phyloP scores from a whole-genome alignment of 495 filamentous ascomycete species.

The Podospora tetraspora region DNA sequence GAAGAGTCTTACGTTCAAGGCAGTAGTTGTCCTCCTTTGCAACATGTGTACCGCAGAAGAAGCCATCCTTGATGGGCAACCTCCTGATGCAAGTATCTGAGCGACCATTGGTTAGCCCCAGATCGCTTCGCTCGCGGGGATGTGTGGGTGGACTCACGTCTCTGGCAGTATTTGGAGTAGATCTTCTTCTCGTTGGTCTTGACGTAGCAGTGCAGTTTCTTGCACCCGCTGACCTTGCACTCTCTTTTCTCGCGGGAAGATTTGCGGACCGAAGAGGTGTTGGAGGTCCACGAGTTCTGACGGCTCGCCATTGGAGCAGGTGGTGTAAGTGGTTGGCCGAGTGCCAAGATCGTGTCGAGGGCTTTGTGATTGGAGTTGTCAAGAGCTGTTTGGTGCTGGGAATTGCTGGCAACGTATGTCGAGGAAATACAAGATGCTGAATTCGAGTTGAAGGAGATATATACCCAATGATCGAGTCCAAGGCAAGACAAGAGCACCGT shows the following conservation, averaged over 20 bases:
- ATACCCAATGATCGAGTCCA: background rate
- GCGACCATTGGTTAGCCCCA: background rate
- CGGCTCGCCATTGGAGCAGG: background rate
- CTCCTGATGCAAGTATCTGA: slow-evolving; percentile 1
- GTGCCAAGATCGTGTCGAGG: background rate
- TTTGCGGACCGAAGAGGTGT: background rate
- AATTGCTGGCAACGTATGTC: background rate
- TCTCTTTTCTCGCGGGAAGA: background rate
- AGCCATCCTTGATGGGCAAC: slow-evolving; percentile 3
- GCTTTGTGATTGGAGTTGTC: background rate
- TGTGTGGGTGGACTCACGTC: background rate
- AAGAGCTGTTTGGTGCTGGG: background rate
- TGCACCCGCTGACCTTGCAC: slow-evolving; percentile 1
- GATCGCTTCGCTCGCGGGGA: background rate
- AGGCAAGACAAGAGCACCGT: background rate
- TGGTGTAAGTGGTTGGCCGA: background rate
- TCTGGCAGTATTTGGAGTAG: slow-evolving; percentile 2
- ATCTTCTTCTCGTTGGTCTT: background rate
- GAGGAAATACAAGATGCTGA: background rate
- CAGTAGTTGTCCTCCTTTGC: background rate
- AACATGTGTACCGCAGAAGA: background rate
- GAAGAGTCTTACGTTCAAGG: background rate
- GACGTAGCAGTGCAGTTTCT: background rate
- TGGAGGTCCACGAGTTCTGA: background rate
- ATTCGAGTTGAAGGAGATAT: background rate